Conservation (phyloP, 116 monocot species). For the Trichopus zeylanicus region DNA sequence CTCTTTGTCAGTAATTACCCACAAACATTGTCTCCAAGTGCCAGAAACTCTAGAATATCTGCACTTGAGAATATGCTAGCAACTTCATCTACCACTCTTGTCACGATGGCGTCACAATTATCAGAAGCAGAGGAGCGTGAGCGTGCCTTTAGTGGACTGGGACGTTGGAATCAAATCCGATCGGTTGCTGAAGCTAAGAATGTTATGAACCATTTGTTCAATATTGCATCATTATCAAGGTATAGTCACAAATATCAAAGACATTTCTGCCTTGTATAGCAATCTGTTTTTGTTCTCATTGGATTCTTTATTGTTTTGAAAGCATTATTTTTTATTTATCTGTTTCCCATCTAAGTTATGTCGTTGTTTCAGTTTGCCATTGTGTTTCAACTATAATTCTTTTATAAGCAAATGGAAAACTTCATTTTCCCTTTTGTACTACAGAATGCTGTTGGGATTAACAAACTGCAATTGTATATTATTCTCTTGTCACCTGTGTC, state of each 20-base stretch:
- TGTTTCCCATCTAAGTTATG: neutral
- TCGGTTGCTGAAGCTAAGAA: constrained; percentile 78
- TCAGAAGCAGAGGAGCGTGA: constrained; percentile 93
- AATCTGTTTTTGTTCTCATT: neutral
- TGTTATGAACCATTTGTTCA: constrained; percentile 73
- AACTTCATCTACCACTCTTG: constrained; percentile 63
- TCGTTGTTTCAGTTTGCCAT: neutral
- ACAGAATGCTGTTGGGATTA: no score
- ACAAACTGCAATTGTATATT: no score
- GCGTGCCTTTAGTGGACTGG: constrained; percentile 51
- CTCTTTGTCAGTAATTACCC: constrained; percentile 38
- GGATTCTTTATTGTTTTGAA: neutral
- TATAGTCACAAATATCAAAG: constrained; percentile 3
- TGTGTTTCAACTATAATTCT: neutral
- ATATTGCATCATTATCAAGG: constrained; percentile 67
- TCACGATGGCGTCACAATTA: constrained; percentile 85
- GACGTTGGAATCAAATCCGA: constrained; percentile 85
- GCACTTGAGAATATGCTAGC: constrained; percentile 89
- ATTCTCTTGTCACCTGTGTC: no score
- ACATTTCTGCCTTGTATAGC: neutral
- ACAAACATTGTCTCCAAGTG: constrained; percentile 83
- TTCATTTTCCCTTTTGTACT: no score
- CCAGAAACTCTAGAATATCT: constrained; percentile 75
- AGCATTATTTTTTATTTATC: neutral
- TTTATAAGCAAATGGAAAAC: no score